Conservation (phyloP, 2,329 filamentous ascomycete species). For the Fusarium sp. region DNA sequence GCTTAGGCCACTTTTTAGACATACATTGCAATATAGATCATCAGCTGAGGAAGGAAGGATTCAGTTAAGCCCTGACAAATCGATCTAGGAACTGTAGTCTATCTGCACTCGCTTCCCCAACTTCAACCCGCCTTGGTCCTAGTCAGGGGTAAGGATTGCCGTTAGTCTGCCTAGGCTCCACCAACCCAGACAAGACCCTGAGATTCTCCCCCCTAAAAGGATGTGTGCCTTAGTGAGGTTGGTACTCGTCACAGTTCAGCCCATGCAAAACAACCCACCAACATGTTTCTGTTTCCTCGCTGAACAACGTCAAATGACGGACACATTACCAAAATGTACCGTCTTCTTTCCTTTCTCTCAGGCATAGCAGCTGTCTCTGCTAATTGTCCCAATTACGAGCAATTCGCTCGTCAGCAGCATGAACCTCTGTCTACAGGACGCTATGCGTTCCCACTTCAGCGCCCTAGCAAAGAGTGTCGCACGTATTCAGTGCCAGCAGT, state of each 20-base stretch:
- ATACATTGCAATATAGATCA: neutral
- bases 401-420: slow-evolving; percentile 60
- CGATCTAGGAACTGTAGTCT: neutral
- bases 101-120: slow-evolving; percentile 17
- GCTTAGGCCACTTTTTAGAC: neutral
- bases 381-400: slow-evolving; percentile 52
- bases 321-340: slow-evolving; percentile 17
- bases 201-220: neutral
- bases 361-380: slow-evolving; percentile 40
- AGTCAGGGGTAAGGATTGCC: slow-evolving; percentile 20
- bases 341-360: slow-evolving; percentile 7
- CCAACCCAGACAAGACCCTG: slow-evolving; percentile 6
- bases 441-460: slow-evolving; percentile 81
- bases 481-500: slow-evolving; percentile 83
- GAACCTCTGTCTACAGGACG: slow-evolving; percentile 81
- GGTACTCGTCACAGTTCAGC: neutral
- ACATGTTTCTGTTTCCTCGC: slow-evolving; percentile 17
- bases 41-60: neutral
- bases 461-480: slow-evolving; percentile 80
- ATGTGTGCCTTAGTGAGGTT: neutral
- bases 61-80: neutral
- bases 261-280: neutral
- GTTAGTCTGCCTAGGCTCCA: neutral
- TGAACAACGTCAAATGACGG: slow-evolving; percentile 19
- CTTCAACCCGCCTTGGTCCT: slow-evolving; percentile 8